Conservation (phyloP, 352 stramenopile genomes). For the Plasmopara viticola region DNA sequence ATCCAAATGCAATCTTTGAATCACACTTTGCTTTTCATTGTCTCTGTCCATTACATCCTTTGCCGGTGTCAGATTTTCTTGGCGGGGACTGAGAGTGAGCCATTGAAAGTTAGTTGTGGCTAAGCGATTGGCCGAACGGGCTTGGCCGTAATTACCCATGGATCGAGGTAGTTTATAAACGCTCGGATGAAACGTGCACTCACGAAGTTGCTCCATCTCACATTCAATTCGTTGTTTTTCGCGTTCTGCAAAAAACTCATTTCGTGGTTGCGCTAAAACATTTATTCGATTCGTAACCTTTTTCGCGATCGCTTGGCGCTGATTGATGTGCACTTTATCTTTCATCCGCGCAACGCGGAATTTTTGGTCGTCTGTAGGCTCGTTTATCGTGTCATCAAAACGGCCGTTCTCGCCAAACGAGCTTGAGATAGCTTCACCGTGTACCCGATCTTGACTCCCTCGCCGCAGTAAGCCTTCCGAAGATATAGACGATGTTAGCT, state of each 20-base stretch:
- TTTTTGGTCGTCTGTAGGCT: not conserved
- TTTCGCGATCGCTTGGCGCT: slow-evolving; percentile 7
- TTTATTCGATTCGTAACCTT: slow-evolving; percentile 28
- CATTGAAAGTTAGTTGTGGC: slow-evolving; percentile 40
- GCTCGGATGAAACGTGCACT: slow-evolving; percentile 69
- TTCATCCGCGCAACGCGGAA: not conserved
- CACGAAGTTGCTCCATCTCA: slow-evolving; percentile 52
- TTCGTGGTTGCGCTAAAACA: slow-evolving; percentile 45
- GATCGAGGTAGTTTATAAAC: slow-evolving; percentile 20
- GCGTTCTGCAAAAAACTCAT: slow-evolving; percentile 46
- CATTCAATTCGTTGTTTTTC: slow-evolving; percentile 53
- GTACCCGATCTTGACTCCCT: not conserved
- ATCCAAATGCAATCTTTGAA: slow-evolving; percentile 62
- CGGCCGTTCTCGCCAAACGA: slow-evolving; percentile 2
- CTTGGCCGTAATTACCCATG: not conserved
- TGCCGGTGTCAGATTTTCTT: slow-evolving; percentile 11
- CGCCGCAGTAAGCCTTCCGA: slow-evolving; percentile 1
- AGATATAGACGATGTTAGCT: slow-evolving; percentile 4
- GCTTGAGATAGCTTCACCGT: not conserved
- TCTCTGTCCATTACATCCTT: slow-evolving; percentile 4
- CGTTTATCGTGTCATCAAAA: not conserved
- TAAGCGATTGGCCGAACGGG: slow-evolving; percentile 2
- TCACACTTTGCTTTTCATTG: slow-evolving; percentile 25
- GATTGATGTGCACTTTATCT: slow-evolving; percentile 1
- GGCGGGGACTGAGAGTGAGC: slow-evolving; percentile 52